These are phyloP conservation scores for Mortierella sp. DNA, from an alignment of 371 early-diverging fungal genomes.

Conservation along the genomic window DNA sequence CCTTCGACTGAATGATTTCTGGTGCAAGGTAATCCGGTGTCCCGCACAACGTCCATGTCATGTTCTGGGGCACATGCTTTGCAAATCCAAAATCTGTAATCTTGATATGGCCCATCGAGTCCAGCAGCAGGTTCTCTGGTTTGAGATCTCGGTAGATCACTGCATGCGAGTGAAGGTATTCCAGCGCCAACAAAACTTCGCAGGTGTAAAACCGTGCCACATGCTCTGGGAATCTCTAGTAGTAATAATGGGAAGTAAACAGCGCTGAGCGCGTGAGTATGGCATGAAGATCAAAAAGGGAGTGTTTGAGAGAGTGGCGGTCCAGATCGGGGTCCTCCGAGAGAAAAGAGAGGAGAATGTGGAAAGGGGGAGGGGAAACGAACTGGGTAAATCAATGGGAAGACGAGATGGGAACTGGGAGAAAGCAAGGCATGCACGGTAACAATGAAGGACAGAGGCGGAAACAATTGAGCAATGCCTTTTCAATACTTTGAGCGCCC, in stretches of 20 bases:
- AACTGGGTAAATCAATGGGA: neutral
- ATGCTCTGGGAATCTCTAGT: constrained; percentile 87
- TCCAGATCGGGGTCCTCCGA: neutral
- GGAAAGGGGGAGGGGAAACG: neutral
- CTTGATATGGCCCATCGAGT: constrained; percentile 96
- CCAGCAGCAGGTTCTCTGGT: constrained; percentile 95
- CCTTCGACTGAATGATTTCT: constrained; percentile 96
- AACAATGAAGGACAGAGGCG: neutral
- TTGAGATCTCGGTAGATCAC: constrained; percentile 97
- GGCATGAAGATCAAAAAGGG: neutral
- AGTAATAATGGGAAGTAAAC: too few relatives aligned
- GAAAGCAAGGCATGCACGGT: constrained; percentile 10
- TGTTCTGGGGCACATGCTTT: constrained; percentile 89
- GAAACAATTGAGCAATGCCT: constrained; percentile 9
- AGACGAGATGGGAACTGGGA: neutral
- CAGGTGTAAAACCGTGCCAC: constrained; percentile 90
- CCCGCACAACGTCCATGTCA: constrained; percentile 98
- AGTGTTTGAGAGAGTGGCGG: neutral
- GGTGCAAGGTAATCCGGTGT: constrained; percentile 99
- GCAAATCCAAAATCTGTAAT: constrained; percentile 99
- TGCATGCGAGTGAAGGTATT: constrained; percentile 92
- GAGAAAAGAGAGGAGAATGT: neutral
- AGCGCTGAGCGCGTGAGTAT: neutral
- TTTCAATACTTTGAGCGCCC: constrained; percentile 4
- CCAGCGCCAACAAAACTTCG: constrained; percentile 82